Base-by-base conservation (phyloP, 2,329 filamentous ascomycete species). In the Xylaria sp. region DNA sequence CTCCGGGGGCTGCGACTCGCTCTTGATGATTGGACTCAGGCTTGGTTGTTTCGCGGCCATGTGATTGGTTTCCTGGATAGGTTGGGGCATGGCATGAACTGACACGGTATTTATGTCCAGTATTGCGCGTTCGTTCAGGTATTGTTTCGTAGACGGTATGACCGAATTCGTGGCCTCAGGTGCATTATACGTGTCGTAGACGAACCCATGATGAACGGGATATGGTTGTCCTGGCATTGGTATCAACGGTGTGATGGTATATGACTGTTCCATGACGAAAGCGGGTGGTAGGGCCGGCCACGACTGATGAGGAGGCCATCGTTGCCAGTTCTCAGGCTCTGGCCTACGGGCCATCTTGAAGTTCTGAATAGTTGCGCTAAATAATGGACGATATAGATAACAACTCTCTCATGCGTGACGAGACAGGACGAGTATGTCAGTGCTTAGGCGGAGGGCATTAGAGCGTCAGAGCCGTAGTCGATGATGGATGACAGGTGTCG, bases 251-350 rank as follows among this genome's bases (percentile, higher is more conserved):
- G 81, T 78, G 34, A 83, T 80, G 67, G 74, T 81, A 77, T 86
- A 89, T 2, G 82, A 70, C 25, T 81, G 77, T 32, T 79, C 79
- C 34, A 86, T 79, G 70, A 85, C 79, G 73, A 86, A 89, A 46
- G 86, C 82, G 48, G 84, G 77, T 23, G 84, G 75, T 76, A 87
- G 78, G 20, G 80, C 75, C 13, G 83, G 78, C 69, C 84, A 82
- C 56, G 83, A 72, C 54, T 87, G 82, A 51, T 87, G 86, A 68
- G 84, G 79, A 72, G 83, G 79, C 85, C 86, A 89, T 73, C 86
- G 86, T 74, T 82, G 84, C 88, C 88, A 90, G 80, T 79, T 81
- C 50, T 70, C 67, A 50, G 56, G 46, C 32, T 70, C 65, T 48
- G 60, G 66, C 39, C 58, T 68, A 59, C 63, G 55, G 67, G 66